These are phyloP conservation scores for Scorias spongiosa DNA, from an alignment of 2,329 filamentous ascomycete species.

Conservation along the genomic window DNA sequence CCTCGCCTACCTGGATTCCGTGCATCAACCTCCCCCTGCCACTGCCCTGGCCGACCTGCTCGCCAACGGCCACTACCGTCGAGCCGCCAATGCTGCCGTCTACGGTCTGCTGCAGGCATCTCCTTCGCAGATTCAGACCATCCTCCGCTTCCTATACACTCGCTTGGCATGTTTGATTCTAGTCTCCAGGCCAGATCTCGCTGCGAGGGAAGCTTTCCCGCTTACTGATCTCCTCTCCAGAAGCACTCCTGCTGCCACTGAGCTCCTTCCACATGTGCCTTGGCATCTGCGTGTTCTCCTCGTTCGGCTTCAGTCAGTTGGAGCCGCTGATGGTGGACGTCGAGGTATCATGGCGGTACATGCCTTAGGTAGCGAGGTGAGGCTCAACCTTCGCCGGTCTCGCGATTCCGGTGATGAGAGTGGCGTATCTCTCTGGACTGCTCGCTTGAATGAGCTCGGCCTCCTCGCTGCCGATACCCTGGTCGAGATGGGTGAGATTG, in stretches of 20 bases:
- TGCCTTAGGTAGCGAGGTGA: conserved; percentile 44
- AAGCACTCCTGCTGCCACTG: conserved; percentile 33
- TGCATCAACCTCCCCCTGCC: conserved; percentile 46
- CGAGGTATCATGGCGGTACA: conserved; percentile 82
- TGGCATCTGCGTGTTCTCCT: conserved; percentile 76
- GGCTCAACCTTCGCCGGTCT: conserved; percentile 13
- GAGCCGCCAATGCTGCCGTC: conserved; percentile 28
- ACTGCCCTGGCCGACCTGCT: conserved; percentile 56
- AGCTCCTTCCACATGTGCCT: conserved; percentile 54
- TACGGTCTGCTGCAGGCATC: conserved; percentile 27
- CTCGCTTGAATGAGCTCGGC: conserved; percentile 59
- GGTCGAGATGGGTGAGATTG: conserved; percentile 75
- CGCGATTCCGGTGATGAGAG: conserved; percentile 38
- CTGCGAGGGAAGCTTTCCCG: conserved; percentile 46
- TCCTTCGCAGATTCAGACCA: conserved; percentile 44
- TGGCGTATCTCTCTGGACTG: conserved; percentile 52
- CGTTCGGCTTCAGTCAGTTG: conserved; percentile 70
- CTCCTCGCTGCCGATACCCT: conserved; percentile 48
- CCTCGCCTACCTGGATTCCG: conserved; percentile 52
- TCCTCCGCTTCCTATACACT: conserved; percentile 67
- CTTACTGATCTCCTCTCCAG: conserved; percentile 39
- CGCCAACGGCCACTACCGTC: conserved; percentile 59
- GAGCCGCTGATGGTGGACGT: conserved; percentile 68
- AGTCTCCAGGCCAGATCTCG: conserved; percentile 45
- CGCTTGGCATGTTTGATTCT: conserved; percentile 71